These are phyloP conservation scores for Fusarium sp. DNA, from an alignment of 2,329 filamentous ascomycete genomes.

Conservation along the genomic window DNA sequence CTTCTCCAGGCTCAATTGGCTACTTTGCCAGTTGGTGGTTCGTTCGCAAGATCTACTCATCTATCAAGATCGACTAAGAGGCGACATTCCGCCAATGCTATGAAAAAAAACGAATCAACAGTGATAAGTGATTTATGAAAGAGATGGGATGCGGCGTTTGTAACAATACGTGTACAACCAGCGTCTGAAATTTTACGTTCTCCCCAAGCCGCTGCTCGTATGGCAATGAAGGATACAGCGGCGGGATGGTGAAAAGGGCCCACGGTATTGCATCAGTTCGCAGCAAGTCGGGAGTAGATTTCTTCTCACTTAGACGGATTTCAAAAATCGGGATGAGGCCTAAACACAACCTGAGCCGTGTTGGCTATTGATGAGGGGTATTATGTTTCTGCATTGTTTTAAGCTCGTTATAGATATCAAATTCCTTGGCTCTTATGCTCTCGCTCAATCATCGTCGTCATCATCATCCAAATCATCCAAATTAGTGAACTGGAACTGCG, in stretches of 20 bases:
- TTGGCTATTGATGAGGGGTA: conserved; percentile 32
- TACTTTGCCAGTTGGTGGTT: conserved; percentile 97
- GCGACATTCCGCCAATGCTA: background rate
- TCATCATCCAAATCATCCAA: conserved; percentile 64
- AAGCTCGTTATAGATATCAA: conserved; percentile 34
- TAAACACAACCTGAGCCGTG: conserved; percentile 11
- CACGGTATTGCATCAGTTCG: conserved; percentile 18
- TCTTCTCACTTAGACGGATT: conserved; percentile 33
- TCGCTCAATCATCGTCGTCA: conserved; percentile 47
- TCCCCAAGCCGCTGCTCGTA: conserved; percentile 5
- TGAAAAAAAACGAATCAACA: conserved; percentile 11
- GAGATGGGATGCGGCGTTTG: conserved; percentile 39
- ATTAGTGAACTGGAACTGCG: conserved; percentile 67
- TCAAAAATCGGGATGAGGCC: conserved; percentile 22
- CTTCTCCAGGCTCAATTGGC: conserved; percentile 82
- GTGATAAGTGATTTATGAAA: conserved; percentile 37
- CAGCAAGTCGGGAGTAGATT: conserved; percentile 30
- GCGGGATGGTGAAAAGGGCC: conserved; percentile 7
- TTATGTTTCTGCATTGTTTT: conserved; percentile 23
- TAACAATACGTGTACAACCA: conserved; percentile 50
- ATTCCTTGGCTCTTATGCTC: background rate
- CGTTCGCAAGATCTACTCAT: conserved; percentile 90
- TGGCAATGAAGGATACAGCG: background rate
- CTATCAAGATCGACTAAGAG: conserved; percentile 93
- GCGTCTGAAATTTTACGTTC: conserved; percentile 37